A percentile compares a stretch with the other conserved stretches of the same genome.
Conservation (phyloP, 73 alveolate genomes). For the Tetrahymena elliotti region DNA sequence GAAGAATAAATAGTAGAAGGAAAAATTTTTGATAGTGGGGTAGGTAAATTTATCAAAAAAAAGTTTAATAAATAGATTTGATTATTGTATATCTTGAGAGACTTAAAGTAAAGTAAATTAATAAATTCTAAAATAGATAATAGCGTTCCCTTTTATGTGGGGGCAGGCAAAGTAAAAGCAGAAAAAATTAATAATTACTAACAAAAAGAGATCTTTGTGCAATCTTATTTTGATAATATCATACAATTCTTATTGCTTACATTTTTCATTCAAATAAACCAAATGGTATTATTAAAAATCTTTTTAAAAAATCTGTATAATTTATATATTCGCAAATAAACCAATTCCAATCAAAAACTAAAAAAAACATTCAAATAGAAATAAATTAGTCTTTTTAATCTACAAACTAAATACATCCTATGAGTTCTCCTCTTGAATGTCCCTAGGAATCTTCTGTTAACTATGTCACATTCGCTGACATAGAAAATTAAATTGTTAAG, state of each 20-base stretch:
- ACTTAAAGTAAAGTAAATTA: background rate
- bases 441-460: background rate
- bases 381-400: background rate
- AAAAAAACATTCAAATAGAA: background rate
- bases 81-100: background rate
- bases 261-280: background rate
- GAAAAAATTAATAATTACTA: background rate
- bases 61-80: background rate
- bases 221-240: background rate
- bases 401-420: background rate
- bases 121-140: background rate
- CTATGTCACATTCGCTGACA: background rate
- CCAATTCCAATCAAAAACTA: background rate
- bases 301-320: background rate
- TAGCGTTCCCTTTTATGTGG: background rate
- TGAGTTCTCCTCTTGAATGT: background rate
- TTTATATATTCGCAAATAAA: background rate
- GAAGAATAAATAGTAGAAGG: background rate
- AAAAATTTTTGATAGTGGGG: background rate
- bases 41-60: background rate
- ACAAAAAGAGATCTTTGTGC: background rate
- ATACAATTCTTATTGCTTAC: background rate
- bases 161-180: background rate
- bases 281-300: background rate
- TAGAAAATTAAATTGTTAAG: background rate